Conservation (phyloP, 2,329 filamentous ascomycete genomes). For the Alternaria alternata region DNA sequence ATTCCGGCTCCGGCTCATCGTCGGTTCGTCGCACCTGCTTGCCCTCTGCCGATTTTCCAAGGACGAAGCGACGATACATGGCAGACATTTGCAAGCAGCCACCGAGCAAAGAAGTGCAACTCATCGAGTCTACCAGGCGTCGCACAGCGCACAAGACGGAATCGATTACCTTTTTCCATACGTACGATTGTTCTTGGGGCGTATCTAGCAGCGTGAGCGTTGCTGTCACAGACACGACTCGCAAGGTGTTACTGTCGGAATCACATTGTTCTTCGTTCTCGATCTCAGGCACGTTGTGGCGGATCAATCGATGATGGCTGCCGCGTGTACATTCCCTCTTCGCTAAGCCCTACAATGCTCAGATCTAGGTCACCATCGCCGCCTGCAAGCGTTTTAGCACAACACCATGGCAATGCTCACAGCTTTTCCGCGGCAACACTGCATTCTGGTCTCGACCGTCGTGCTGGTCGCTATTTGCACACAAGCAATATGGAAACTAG, state of each 20-base stretch:
- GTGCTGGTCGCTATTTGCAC: neutral
- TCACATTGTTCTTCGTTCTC: neutral
- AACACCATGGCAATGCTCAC: neutral
- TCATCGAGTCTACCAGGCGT: no score
- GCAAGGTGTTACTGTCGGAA: no score
- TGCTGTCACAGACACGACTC: no score
- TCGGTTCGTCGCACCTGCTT: neutral
- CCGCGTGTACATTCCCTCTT: conserved; percentile 3
- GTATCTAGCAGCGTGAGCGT: no score
- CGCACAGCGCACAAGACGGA: neutral
- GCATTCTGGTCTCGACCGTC: neutral
- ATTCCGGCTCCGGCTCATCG: conserved; percentile 1
- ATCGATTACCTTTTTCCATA: no score
- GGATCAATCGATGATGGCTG: neutral
- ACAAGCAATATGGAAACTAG: neutral
- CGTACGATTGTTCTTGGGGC: no score
- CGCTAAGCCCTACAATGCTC: conserved; percentile 4
- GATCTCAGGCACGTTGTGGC: neutral
- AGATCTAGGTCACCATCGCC: conserved; percentile 12
- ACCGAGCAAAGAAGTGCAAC: neutral
- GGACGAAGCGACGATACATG: neutral
- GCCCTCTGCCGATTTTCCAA: neutral
- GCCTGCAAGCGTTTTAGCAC: neutral
- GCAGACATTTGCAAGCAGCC: neutral
- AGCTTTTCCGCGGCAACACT: neutral